Evolutionary conservation across 148 eudicot genomes (phyloP).

Genomic region (Camellia japonica): DNA sequence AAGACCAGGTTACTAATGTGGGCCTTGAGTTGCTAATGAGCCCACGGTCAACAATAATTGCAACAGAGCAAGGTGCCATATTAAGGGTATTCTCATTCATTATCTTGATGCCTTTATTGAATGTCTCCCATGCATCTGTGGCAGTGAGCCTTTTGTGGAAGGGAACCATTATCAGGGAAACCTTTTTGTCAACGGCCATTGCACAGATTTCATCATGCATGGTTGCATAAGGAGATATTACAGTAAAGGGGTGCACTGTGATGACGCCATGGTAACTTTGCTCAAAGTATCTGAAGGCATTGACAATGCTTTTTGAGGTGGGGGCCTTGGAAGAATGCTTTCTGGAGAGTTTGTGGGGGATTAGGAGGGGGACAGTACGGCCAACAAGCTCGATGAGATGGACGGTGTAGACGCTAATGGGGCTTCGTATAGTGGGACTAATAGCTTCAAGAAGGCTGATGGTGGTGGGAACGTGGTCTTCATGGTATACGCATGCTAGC

Average conservation of each 20-base stretch:
- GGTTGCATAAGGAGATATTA: constrained; percentile 15
- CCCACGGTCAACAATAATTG: constrained; percentile 17
- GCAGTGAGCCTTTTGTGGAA: constrained; percentile 11
- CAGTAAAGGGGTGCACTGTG: constrained; percentile 15
- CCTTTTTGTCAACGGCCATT: constrained; percentile 18
- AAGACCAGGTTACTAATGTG: constrained; percentile 4
- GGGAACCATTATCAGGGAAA: constrained; percentile 9
- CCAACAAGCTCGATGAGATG: constrained; percentile 22
- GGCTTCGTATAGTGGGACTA: constrained; percentile 22
- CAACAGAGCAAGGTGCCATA: constrained; percentile 24
- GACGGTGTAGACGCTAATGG: constrained; percentile 13
- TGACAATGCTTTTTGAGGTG: constrained; percentile 14
- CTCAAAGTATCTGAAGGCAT: constrained; percentile 19
- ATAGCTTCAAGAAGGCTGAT: constrained; percentile 23
- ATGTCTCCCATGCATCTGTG: not conserved
- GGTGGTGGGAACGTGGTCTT: constrained; percentile 14
- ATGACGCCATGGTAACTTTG: constrained; percentile 12
- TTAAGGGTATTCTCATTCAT: constrained; percentile 11
- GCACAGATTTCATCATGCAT: constrained; percentile 23
- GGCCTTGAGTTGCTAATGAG: constrained; percentile 11
- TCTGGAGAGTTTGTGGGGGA: constrained; percentile 20
- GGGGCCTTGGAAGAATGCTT: constrained; percentile 12
- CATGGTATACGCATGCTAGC: constrained; percentile 14
- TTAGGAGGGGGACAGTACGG: constrained; percentile 12
- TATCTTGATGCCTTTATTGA: constrained; percentile 8